phyloP scores from a whole-genome alignment of 1,139 yeast genomes.

The Suhomyces terraborum region DNA sequence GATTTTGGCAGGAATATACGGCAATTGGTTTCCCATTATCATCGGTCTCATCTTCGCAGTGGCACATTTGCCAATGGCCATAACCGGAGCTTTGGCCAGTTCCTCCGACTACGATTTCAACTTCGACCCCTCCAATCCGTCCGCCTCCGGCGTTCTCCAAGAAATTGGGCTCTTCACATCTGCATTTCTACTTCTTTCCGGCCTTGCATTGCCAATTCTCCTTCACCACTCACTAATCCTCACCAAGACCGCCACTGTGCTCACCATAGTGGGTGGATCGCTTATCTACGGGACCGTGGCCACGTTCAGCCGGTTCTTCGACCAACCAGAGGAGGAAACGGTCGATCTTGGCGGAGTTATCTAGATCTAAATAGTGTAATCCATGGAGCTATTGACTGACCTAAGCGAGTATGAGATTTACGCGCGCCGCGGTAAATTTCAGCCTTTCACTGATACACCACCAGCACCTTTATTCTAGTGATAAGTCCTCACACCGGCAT shows the following conservation, averaged over 20 bases:
- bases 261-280: slow-evolving; percentile 70
- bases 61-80: slow-evolving; percentile 70
- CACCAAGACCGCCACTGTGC: slow-evolving; percentile 56
- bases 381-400: not conserved
- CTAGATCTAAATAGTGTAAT: slow-evolving; percentile 15
- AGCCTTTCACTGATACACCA: not conserved
- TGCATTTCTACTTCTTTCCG: slow-evolving; percentile 66
- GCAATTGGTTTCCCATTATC: slow-evolving; percentile 76
- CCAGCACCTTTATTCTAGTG: not conserved
- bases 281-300: slow-evolving; percentile 74
- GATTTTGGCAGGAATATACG: slow-evolving; percentile 73
- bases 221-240: slow-evolving; percentile 66
- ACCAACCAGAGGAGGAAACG: slow-evolving; percentile 52
- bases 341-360: slow-evolving; percentile 37
- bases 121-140: slow-evolving; percentile 41
- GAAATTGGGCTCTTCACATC: slow-evolving; percentile 72
- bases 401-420: slow-evolving; percentile 4
- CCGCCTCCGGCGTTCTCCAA: slow-evolving; percentile 33
- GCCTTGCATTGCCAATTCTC: slow-evolving; percentile 65
- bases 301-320: slow-evolving; percentile 71
- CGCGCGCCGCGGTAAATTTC: slow-evolving; percentile 7
- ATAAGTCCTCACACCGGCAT: not conserved
- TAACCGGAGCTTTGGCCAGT: slow-evolving; percentile 36
- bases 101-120: slow-evolving; percentile 48
- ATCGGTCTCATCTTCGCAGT: slow-evolving; percentile 54